Evolutionary conservation across 495 filamentous ascomycete genomes (phyloP).

Genomic region (Bacidia rubella): DNA sequence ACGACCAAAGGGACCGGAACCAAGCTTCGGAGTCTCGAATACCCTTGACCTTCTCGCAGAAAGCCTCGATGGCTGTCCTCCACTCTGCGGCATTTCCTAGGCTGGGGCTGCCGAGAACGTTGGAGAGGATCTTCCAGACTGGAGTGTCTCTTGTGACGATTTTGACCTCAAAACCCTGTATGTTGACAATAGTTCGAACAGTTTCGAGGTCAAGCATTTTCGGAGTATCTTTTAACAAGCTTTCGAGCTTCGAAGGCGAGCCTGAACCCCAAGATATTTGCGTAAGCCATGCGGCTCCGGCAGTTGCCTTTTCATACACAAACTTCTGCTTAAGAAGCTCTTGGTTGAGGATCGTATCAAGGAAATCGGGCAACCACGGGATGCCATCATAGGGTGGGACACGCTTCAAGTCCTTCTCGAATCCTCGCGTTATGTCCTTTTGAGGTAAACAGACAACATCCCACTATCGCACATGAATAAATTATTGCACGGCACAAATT

Average conservation of each 20-base stretch:
- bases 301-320: neutral
- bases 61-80: neutral
- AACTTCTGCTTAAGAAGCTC: neutral
- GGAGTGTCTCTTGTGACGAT: neutral
- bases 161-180: neutral
- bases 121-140: neutral
- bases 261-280: neutral
- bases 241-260: neutral
- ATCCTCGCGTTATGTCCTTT: neutral
- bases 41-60: neutral
- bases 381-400: neutral
- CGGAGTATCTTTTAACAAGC: neutral
- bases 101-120: neutral
- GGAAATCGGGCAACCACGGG: neutral
- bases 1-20: neutral
- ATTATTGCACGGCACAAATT: neutral
- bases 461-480: neutral
- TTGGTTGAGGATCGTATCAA: neutral
- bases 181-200: neutral
- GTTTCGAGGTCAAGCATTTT: neutral
- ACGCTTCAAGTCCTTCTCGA: neutral
- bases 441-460: neutral
- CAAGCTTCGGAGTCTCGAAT: neutral
- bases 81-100: neutral
- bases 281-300: neutral